These are phyloP conservation scores for Alternaria sp. DNA, from an alignment of 2,329 filamentous ascomycete genomes.

Conservation along the genomic window DNA sequence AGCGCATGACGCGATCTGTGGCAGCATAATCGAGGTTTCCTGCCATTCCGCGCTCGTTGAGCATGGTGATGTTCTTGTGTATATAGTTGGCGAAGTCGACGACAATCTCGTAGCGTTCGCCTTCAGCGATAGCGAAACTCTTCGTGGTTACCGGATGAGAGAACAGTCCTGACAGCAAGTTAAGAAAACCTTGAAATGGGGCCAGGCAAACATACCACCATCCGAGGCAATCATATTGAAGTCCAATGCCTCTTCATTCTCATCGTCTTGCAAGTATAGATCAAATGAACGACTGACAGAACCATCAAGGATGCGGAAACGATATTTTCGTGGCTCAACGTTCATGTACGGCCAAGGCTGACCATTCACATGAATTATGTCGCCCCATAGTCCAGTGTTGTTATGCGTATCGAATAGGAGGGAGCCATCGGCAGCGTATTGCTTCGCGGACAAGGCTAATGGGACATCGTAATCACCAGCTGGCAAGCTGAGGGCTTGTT, in stretches of 20 bases:
- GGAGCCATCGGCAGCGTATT: conserved; percentile 62
- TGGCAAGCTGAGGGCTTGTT: conserved; percentile 61
- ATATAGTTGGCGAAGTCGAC: conserved; percentile 63
- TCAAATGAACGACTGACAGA: conserved; percentile 53
- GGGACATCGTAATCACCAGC: conserved; percentile 63
- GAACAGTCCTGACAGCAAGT: conserved; percentile 53
- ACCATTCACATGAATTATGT: conserved; percentile 67
- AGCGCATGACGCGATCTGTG: conserved; percentile 51
- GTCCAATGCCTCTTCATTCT: conserved; percentile 44
- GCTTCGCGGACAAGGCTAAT: conserved; percentile 60
- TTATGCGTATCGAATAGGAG: conserved; percentile 59
- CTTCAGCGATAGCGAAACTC: conserved; percentile 61
- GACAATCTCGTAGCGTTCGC: conserved; percentile 66
- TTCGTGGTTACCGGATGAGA: conserved; percentile 55
- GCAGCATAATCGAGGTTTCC: conserved; percentile 61
- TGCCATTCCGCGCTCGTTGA: conserved; percentile 55
- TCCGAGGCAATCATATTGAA: conserved; percentile 66
- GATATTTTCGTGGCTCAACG: conserved; percentile 67
- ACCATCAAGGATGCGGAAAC: conserved; percentile 63
- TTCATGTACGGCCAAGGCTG: conserved; percentile 66
- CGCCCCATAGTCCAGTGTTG: conserved; percentile 61
- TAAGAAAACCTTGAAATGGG: background rate
- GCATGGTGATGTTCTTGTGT: conserved; percentile 60
- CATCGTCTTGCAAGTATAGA: conserved; percentile 56
- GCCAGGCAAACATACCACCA: conserved; percentile 44